A percentile compares a stretch with the other conserved stretches of the same genome.
Evolutionary conservation across 345 rosid species (phyloP).

Genomic region (Hypericum perforatum): DNA sequence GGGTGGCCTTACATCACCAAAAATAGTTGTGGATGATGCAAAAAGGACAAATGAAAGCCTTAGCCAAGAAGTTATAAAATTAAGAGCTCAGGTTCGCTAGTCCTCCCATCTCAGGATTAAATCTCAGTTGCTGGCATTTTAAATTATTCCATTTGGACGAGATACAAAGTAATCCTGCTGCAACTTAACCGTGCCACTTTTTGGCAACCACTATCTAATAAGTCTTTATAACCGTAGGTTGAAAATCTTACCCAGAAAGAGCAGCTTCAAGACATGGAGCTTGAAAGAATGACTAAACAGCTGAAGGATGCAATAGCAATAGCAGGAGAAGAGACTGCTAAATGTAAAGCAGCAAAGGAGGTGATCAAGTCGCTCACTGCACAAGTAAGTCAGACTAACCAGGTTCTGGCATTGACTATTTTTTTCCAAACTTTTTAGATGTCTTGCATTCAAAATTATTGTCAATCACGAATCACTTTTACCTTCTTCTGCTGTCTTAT

Average conservation of each 20-base stretch:
- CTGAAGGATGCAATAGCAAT: conserved; percentile 40
- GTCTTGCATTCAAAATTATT: too few relatives aligned
- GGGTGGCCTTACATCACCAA: conserved; percentile 28
- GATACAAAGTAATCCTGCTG: too few relatives aligned
- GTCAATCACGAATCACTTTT: too few relatives aligned
- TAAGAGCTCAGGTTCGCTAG: conserved; percentile 47
- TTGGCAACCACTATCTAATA: neutral
- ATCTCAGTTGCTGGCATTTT: too few relatives aligned
- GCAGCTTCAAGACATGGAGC: conserved; percentile 40
- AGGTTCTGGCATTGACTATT: too few relatives aligned
- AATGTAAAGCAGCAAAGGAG: conserved; percentile 45
- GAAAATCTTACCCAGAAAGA: conserved; percentile 49
- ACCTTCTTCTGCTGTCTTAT: too few relatives aligned
- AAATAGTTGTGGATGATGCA: conserved; percentile 29
- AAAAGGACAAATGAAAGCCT: conserved; percentile 33
- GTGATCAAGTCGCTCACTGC: conserved; percentile 43
- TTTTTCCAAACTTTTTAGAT: too few relatives aligned
- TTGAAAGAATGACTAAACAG: conserved; percentile 34
- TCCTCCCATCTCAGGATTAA: too few relatives aligned
- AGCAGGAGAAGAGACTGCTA: conserved; percentile 46
- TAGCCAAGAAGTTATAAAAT: conserved; percentile 38
- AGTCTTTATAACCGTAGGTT: conserved; percentile 28
- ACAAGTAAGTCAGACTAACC: conserved; percentile 25
- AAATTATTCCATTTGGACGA: too few relatives aligned
- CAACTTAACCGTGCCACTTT: conserved; percentile 2